Base-by-base conservation (phyloP, 768 basidiomycete genomes). In the Lactifluus echinatus region DNA sequence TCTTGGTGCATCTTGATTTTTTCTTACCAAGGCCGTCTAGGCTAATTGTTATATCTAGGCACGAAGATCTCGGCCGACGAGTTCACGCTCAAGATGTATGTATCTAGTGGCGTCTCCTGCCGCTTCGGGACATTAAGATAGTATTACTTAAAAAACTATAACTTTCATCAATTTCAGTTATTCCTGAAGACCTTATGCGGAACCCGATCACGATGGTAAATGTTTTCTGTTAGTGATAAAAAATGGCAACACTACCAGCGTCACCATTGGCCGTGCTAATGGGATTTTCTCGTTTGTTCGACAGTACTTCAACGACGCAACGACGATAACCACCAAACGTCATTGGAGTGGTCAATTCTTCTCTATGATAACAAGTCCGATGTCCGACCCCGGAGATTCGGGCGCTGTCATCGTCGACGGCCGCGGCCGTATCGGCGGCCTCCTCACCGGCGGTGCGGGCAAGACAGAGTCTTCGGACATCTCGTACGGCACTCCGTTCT, bases 401-500 rank as follows among this genome's bases (percentile, higher is more conserved):
- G 74, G 74, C 54, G 64, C 73, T 8, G 56, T 70, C 33, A 65
- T 76, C 54, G 67, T 59, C 57, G 52, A 59, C 51, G 59, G 64
- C 60, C 64, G 29, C 59, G 74, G 73, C 44, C 64, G 70, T 47
- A 65, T 73, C 46, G 66, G 66, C 37, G 73, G 73, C 53, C 53
- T 75, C n/a, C 64, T 74, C 48, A 74, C 70, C 8, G 67, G 70
- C 34, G 64, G 73, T 66, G 39, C 61, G 55, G 72, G 73, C 33
- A 60, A 64, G 50, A 57, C 61, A 4, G 40, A 62, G 63, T 46
- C 51, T 8, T 24, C 21, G 19, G 31, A 52, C 7, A 61, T 71
- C 8, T 72, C 74, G 24, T 75, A 74, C 60, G 71, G 70, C 48
- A 75, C 74, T n/a, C 65, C 73, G n/a, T 68, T 73, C 63, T 65